Percentiles rank a stretch among this genome's conserved stretches.
These are phyloP conservation scores for Talaromyces nanjingensis DNA, from an alignment of 495 filamentous ascomycete genomes.

Conservation along the genomic window DNA sequence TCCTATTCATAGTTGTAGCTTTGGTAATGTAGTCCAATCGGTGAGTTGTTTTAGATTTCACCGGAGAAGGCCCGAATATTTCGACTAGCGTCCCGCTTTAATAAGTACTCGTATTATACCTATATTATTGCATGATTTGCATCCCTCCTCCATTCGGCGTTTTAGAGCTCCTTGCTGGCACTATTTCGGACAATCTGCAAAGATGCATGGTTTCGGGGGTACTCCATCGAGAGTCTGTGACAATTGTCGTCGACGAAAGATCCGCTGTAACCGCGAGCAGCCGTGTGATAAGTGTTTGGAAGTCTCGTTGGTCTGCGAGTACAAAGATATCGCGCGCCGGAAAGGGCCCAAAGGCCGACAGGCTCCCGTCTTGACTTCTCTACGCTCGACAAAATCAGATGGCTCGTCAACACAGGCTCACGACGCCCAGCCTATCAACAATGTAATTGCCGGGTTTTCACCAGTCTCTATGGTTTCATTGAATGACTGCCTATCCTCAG, in stretches of 20 bases:
- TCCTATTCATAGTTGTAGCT: too few species aligned
- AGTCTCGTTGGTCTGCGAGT: background rate
- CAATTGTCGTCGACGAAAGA: constrained; percentile 3
- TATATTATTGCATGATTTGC: too few species aligned
- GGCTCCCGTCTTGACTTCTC: background rate
- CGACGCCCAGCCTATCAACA: background rate
- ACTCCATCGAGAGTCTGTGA: background rate
- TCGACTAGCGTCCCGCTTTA: too few species aligned
- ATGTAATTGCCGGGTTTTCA: background rate
- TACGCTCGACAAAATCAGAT: background rate
- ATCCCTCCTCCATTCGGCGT: too few species aligned
- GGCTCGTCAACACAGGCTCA: background rate
- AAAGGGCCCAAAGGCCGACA: constrained; percentile 1
- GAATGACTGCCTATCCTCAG: background rate
- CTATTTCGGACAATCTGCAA: constrained; percentile 2
- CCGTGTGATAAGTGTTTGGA: background rate
- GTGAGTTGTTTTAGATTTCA: too few species aligned
- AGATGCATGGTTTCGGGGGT: background rate
- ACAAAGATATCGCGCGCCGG: constrained; percentile 3
- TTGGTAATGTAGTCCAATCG: too few species aligned
- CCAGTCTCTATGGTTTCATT: background rate
- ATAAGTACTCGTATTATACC: too few species aligned
- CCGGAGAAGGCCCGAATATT: too few species aligned
- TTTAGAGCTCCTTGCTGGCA: background rate
- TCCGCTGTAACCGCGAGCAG: constrained; percentile 4